Conservation (phyloP, 805 yeast genomes). For the Torulaspora indica region DNA sequence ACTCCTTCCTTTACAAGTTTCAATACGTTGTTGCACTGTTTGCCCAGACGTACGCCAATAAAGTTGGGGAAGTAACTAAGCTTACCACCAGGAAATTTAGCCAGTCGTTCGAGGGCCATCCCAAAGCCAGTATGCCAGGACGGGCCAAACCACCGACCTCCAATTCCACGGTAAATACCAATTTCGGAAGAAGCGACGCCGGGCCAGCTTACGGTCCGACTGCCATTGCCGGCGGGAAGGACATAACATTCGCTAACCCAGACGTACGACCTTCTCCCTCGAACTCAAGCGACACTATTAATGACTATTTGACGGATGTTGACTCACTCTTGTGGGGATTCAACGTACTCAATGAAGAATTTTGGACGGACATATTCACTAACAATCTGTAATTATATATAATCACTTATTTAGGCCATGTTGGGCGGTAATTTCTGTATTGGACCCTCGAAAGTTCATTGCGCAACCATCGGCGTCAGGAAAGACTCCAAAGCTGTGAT, state of each 20-base stretch:
- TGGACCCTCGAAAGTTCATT: slow-evolving; percentile 4
- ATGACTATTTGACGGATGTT: slow-evolving; percentile 33
- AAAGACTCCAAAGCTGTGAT: slow-evolving; percentile 29
- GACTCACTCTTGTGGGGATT: slow-evolving; percentile 45
- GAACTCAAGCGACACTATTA: slow-evolving; percentile 32
- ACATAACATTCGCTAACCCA: slow-evolving; percentile 31
- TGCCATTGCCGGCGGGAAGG: slow-evolving; percentile 14
- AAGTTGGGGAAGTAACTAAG: slow-evolving; percentile 36
- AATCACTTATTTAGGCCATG: neutral
- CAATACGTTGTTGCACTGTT: slow-evolving; percentile 54
- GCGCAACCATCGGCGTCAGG: slow-evolving; percentile 30
- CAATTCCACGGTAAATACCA: neutral
- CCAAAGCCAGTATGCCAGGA: neutral
- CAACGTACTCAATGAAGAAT: slow-evolving; percentile 60
- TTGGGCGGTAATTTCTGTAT: neutral
- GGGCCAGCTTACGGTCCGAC: neutral
- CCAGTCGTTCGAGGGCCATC: neutral
- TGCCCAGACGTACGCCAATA: slow-evolving; percentile 56
- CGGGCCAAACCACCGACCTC: neutral
- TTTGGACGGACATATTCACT: slow-evolving; percentile 53
- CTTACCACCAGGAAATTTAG: neutral
- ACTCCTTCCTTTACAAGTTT: slow-evolving; percentile 50
- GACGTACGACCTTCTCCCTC: slow-evolving; percentile 43
- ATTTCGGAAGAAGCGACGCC: neutral
- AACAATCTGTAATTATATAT: slow-evolving; percentile 15